Conservation (phyloP, 2,329 filamentous ascomycete species). For the Huntiella savannae region DNA sequence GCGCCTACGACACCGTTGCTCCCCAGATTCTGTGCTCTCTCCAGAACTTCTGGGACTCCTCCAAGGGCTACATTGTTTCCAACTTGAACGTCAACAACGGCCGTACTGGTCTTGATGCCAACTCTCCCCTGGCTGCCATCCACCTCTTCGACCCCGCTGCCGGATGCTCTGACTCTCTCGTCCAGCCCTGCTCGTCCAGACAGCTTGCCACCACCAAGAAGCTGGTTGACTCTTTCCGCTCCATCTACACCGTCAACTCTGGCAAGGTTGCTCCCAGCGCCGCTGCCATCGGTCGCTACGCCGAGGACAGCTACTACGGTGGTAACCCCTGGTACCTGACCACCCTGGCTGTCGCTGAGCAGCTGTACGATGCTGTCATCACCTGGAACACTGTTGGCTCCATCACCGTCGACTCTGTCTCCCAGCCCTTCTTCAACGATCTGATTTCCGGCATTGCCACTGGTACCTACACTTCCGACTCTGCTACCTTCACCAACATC, state of each 20-base stretch:
- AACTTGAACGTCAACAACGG: conserved; percentile 38
- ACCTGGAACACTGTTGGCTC: conserved; percentile 47
- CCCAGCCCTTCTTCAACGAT: conserved; percentile 53
- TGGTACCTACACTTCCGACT: conserved; percentile 40
- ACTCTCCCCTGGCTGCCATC: conserved; percentile 47
- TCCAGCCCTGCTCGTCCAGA: conserved; percentile 56
- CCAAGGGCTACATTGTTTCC: conserved; percentile 41
- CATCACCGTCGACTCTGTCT: conserved; percentile 44
- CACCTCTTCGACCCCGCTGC: conserved; percentile 49
- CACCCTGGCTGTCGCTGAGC: conserved; percentile 60
- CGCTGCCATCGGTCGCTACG: conserved; percentile 45
- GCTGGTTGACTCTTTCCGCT: conserved; percentile 56
- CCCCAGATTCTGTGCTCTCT: conserved; percentile 56
- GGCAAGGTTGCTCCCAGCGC: conserved; percentile 41
- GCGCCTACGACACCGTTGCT: conserved; percentile 42
- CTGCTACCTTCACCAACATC: conserved; percentile 32
- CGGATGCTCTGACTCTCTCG: conserved; percentile 49
- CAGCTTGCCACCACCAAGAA: conserved; percentile 60
- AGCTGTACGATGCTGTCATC: conserved; percentile 57
- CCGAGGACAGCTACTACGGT: conserved; percentile 55
- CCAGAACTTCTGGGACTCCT: conserved; percentile 51
- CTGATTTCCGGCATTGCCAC: conserved; percentile 36
- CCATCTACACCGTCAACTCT: conserved; percentile 49
- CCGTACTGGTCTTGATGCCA: conserved; percentile 51
- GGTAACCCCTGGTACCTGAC: conserved; percentile 70